Evolutionary conservation across 2,329 filamentous ascomycete genomes (phyloP), one percentile per base, ranked within the genome.

Genomic region (Scedosporium minutisporum): DNA sequence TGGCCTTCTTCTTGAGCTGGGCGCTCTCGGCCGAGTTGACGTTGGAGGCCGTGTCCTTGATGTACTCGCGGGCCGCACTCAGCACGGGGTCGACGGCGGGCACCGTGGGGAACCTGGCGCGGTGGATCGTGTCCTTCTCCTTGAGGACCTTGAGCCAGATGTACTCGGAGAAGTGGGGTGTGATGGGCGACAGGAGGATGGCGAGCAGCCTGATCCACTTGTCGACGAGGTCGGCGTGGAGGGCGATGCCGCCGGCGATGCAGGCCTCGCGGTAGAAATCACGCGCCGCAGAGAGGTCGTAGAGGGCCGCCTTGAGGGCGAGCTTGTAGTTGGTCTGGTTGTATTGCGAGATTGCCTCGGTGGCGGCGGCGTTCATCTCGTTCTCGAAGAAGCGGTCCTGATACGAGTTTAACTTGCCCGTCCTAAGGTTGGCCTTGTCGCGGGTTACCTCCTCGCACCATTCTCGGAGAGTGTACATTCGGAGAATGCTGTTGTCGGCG

Each of bases 161-260:
- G 76, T 96, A 89, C 72, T 99, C 95, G 57, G 91, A 82, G 88
- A 92, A 97, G 76, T 99, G 95, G 64, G 95, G 93, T 2, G 93
- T 88, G 65, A 97, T 87, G 60, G 92, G 89, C 3, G 88, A 83
- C 68, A 97, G 78, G 70, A 97, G 81, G 60, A 96, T 82, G 57
- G 90, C 87, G 75, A 97, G 93, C 21, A 96, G 82, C 76, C 96
- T 89, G 67, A 96, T 86, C 76, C 95, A 99, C 68, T 87, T 85
- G 68, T 85, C 77, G 38, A 93, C 82, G 10, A 96, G 80, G 67
- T 92, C 89, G 68, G 85, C 84, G 78, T 97, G 93, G 88, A 97
- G 93, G 69, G 89, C 87, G 66, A 95, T 84, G 58, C 89, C 89
- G 4, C 89, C 87, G 25, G 88, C 87, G 64, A 83, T 85, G 66